Percentiles rank a stretch among this genome's conserved stretches.
phyloP scores from a whole-genome alignment of 257 asterid genomes.

The Plantago elongata region DNA sequence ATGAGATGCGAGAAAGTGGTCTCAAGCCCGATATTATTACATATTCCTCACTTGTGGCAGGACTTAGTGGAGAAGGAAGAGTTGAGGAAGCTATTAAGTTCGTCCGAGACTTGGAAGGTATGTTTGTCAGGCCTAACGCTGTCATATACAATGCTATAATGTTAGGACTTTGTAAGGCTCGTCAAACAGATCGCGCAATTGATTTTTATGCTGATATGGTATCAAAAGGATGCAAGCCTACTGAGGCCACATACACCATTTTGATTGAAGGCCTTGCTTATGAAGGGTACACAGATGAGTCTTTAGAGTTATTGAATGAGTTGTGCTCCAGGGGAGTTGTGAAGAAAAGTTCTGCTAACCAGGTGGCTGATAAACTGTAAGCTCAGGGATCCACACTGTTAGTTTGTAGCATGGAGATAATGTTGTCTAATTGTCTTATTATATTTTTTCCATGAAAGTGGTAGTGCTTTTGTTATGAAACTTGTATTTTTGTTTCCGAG shows the following conservation, averaged over 20 bases:
- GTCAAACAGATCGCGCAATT: slow-evolving; percentile 71
- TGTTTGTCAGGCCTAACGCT: slow-evolving; percentile 59
- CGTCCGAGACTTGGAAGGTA: slow-evolving; percentile 54
- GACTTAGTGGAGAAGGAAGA: slow-evolving; percentile 76
- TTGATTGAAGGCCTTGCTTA: slow-evolving; percentile 67
- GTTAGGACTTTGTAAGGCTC: slow-evolving; percentile 81
- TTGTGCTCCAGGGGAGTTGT: slow-evolving; percentile 65
- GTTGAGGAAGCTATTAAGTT: slow-evolving; percentile 64
- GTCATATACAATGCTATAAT: slow-evolving; percentile 64
- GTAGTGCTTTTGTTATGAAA: background rate
- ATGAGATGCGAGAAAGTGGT: slow-evolving; percentile 65
- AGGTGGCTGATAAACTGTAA: slow-evolving; percentile 40
- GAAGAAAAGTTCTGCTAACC: slow-evolving; percentile 57
- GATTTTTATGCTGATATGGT: slow-evolving; percentile 70
- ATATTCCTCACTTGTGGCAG: slow-evolving; percentile 62
- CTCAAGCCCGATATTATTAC: slow-evolving; percentile 67
- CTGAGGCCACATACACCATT: slow-evolving; percentile 73
- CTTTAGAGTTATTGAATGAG: slow-evolving; percentile 61
- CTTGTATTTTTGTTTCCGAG: background rate
- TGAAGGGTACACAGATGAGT: slow-evolving; percentile 67
- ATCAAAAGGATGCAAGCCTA: slow-evolving; percentile 74
- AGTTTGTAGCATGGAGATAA: background rate
- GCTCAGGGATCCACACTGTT: slow-evolving; percentile 14
- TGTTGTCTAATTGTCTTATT: background rate
- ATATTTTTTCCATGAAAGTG: background rate